Evolutionary conservation across 495 filamentous ascomycete genomes (phyloP).

Genomic region (Daldinia caldariorum): DNA sequence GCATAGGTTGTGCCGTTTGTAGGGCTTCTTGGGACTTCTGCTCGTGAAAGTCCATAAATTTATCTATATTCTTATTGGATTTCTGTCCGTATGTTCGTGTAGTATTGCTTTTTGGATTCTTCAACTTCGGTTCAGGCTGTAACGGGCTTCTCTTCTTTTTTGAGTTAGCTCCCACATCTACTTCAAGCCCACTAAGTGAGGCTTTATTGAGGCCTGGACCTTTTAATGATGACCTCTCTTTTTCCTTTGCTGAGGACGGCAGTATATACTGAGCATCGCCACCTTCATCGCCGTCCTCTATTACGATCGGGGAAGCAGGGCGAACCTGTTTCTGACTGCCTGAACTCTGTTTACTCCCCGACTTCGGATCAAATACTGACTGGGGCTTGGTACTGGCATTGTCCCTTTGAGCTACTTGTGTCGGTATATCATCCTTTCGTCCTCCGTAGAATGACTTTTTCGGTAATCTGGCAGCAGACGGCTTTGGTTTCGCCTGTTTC

Average conservation of each 20-base stretch:
- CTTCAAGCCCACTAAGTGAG: neutral
- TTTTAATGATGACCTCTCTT: conserved; percentile 1
- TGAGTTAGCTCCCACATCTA: conserved; percentile 20
- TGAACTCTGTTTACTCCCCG: conserved; percentile 5
- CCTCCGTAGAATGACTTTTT: conserved; percentile 33
- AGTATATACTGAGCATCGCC: conserved; percentile 4
- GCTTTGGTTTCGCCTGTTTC: conserved; percentile 7
- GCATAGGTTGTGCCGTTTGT: neutral
- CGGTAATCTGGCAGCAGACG: conserved; percentile 4
- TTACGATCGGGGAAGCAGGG: neutral
- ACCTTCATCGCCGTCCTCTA: conserved; percentile 1
- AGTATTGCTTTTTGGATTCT: conserved; percentile 1
- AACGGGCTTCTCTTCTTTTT: conserved; percentile 34
- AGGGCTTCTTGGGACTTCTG: neutral
- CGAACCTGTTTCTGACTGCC: neutral
- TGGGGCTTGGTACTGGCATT: neutral
- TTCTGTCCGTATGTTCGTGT: conserved; percentile 17
- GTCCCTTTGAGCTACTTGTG: neutral
- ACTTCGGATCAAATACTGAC: neutral
- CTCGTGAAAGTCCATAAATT: neutral
- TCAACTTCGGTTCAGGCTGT: neutral
- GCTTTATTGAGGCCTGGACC: neutral
- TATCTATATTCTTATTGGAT: neutral
- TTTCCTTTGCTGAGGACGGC: conserved; percentile 6
- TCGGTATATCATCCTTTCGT: neutral